These are phyloP conservation scores for Nitzschia sp. DNA, from an alignment of 108 stramenopile species.

Conservation along the genomic window DNA sequence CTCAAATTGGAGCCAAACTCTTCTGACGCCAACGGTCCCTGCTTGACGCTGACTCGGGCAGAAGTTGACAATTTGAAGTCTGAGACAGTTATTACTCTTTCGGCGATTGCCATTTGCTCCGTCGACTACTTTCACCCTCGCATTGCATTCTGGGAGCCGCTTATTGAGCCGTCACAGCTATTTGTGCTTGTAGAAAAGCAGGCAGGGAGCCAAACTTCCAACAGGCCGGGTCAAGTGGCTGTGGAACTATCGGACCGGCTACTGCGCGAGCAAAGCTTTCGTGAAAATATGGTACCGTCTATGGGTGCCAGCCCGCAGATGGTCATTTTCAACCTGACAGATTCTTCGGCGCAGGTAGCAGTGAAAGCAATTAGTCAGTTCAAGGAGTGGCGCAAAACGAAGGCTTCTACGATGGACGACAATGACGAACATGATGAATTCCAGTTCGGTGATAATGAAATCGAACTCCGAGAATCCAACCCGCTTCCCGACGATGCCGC, in stretches of 20 bases:
- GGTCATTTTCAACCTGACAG: conserved; percentile 46
- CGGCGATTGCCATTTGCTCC: conserved; percentile 22
- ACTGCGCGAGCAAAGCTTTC: conserved; percentile 17
- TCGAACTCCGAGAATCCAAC: conserved; percentile 5
- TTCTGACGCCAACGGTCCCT: neutral
- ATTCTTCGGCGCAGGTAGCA: conserved; percentile 46
- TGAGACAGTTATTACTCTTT: conserved; percentile 23
- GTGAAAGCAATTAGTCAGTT: conserved; percentile 30
- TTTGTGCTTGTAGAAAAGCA: conserved; percentile 46
- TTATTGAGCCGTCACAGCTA: conserved; percentile 56
- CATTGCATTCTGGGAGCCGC: conserved; percentile 63
- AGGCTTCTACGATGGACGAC: conserved; percentile 6
- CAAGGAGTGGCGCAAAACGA: conserved; percentile 45
- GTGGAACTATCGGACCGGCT: conserved; percentile 49
- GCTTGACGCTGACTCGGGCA: neutral
- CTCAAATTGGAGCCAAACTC: neutral
- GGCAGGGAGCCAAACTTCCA: conserved; percentile 16
- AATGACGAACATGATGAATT: neutral
- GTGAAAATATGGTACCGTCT: neutral
- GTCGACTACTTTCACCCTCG: conserved; percentile 68
- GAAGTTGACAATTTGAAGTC: conserved; percentile 25
- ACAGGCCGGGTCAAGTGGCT: conserved; percentile 38
- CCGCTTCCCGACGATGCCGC: neutral
- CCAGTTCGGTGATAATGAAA: too few species aligned
- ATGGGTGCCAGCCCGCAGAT: conserved; percentile 16